Conservation (phyloP, 371 early-diverging fungal species). For the Mortierella sp. region DNA sequence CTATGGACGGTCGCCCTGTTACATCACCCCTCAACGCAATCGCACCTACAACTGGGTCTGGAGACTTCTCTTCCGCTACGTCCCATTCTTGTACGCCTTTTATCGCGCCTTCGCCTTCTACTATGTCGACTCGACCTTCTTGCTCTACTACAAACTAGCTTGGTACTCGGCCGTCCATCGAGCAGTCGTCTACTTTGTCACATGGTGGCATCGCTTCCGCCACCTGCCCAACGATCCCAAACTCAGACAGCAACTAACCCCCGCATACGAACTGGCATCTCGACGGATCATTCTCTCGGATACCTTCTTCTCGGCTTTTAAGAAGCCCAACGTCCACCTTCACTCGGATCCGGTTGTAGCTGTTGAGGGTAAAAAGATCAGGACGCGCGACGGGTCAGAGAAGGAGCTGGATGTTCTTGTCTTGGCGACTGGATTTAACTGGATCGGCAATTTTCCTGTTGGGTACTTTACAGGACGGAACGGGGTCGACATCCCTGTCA, state of each 20-base stretch:
- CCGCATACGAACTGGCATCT: slow-evolving; percentile 35
- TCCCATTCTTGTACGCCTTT: slow-evolving; percentile 31
- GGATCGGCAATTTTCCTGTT: slow-evolving; percentile 27
- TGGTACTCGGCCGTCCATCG: slow-evolving; percentile 50
- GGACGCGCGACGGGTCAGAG: slow-evolving; percentile 29
- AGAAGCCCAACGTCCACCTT: slow-evolving; percentile 31
- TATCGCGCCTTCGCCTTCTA: slow-evolving; percentile 31
- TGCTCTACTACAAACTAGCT: slow-evolving; percentile 40
- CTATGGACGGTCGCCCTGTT: slow-evolving; percentile 33
- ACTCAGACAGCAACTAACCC: slow-evolving; percentile 37
- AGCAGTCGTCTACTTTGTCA: slow-evolving; percentile 19
- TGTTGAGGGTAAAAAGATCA: slow-evolving; percentile 30
- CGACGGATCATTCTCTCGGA: slow-evolving; percentile 40
- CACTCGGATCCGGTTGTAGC: slow-evolving; percentile 25
- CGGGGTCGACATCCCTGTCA: slow-evolving; percentile 33
- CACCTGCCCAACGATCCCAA: slow-evolving; percentile 21
- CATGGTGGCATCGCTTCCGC: slow-evolving; percentile 40
- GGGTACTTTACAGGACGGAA: slow-evolving; percentile 28
- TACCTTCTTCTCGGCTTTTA: slow-evolving; percentile 33
- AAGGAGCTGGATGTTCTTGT: slow-evolving; percentile 41
- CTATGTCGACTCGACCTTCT: slow-evolving; percentile 30
- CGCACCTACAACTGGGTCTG: slow-evolving; percentile 25
- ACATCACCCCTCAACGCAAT: slow-evolving; percentile 39
- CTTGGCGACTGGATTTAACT: slow-evolving; percentile 50
- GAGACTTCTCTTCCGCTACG: slow-evolving; percentile 31